Evolutionary conservation across 2,329 filamentous ascomycete genomes (phyloP).

Genomic region (Helotiales sp.): DNA sequence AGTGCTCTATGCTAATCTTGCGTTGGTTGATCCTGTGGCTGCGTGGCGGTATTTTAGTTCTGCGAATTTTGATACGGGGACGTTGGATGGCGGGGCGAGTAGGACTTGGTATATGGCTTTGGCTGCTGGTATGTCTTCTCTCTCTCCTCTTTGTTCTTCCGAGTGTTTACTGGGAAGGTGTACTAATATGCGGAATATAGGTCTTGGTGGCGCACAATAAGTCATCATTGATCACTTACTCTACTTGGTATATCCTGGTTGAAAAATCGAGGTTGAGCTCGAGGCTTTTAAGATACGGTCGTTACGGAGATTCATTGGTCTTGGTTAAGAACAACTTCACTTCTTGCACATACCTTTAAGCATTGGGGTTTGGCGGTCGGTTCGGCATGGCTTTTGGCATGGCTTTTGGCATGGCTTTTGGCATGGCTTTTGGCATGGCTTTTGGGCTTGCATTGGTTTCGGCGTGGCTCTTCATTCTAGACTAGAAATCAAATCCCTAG

Average conservation of each 20-base stretch:
- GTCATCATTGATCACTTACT: neutral
- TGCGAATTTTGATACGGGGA: constrained; percentile 62
- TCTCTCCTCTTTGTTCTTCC: neutral
- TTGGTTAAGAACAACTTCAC: neutral
- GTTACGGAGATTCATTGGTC: neutral
- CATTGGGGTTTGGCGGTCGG: neutral
- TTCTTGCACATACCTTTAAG: neutral
- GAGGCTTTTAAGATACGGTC: neutral
- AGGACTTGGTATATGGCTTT: constrained; percentile 84
- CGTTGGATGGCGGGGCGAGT: constrained; percentile 80
- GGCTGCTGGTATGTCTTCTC: constrained; percentile 57
- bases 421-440: no score
- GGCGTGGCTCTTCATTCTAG: no score
- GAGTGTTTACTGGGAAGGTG: neutral
- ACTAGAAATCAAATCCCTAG: no score
- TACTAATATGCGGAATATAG: neutral
- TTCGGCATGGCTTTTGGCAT: neutral
- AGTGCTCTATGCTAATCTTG: constrained; percentile 79
- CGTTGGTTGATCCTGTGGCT: constrained; percentile 68
- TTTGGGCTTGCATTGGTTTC: no score
- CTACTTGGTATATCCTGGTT: neutral
- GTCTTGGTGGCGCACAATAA: constrained; percentile 2
- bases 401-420: no score
- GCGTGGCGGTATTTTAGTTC: constrained; percentile 76
- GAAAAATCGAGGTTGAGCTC: no score